These are phyloP conservation scores for Candida ulmi DNA, from an alignment of 805 yeast genomes.

Conservation along the genomic window DNA sequence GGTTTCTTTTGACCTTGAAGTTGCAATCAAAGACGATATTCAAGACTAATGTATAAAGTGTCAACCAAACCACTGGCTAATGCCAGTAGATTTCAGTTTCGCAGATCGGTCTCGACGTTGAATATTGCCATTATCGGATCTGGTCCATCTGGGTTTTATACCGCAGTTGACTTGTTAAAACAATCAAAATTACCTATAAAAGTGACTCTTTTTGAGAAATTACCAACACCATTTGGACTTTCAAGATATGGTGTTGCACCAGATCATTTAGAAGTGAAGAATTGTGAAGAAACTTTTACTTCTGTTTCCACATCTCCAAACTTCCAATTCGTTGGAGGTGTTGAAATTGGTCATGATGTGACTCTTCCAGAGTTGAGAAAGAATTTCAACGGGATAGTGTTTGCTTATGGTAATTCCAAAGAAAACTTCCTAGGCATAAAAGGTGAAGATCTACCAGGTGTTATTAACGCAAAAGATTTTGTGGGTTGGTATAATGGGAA, in stretches of 20 bases:
- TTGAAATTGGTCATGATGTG: constrained; percentile 59
- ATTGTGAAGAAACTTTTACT: constrained; percentile 64
- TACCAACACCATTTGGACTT: constrained; percentile 89
- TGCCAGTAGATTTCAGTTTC: neutral
- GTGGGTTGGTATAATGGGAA: constrained; percentile 97
- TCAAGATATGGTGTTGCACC: constrained; percentile 98
- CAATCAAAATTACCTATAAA: constrained; percentile 30
- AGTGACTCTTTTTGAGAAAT: constrained; percentile 74
- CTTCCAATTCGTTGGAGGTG: constrained; percentile 68
- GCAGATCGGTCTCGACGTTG: constrained; percentile 8
- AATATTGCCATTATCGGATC: constrained; percentile 65
- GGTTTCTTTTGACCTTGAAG: too few species aligned
- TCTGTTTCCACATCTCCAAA: constrained; percentile 29
- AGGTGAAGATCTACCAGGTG: constrained; percentile 55
- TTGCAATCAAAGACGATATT: too few species aligned
- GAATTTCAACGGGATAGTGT: constrained; percentile 65
- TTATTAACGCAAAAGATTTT: constrained; percentile 74
- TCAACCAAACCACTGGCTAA: too few species aligned
- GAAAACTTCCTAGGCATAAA: constrained; percentile 45
- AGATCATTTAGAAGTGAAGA: constrained; percentile 95
- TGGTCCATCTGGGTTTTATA: constrained; percentile 96
- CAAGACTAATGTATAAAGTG: too few species aligned
- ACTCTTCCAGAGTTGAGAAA: constrained; percentile 41
- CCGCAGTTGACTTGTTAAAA: constrained; percentile 67
- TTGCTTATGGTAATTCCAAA: constrained; percentile 80